Evolutionary conservation across 768 basidiomycete species (phyloP), one percentile per base, ranked within the genome.

Genomic region (Xerocomus spinulosus): DNA sequence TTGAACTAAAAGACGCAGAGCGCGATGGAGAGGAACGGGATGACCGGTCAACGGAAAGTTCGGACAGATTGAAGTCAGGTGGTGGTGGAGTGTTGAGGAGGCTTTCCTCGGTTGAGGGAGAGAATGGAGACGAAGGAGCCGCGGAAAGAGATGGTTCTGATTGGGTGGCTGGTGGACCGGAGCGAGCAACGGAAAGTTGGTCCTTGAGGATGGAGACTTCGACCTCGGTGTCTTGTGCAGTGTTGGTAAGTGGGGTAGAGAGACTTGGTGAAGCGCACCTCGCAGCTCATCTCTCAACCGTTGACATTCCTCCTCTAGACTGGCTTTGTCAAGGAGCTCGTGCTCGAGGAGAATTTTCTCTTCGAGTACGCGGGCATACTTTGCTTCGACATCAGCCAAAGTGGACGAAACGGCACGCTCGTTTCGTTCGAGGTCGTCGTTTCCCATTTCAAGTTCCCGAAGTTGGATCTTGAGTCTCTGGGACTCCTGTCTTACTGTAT

Each of bases 291-390:
- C 96, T 65, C 83, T 92, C 50, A 95, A 64, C 37, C 96, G 79
- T 67, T 98, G 96, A 39, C 76, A 79, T 59, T 94, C 87, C 66
- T 95, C 94, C 61, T 97, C 93, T 36, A 96, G 62, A 54, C 77
- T 83, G 4, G 92, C 90, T 66, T 95, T 96, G 67, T 87, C 86
- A 23, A 97, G 71, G 26, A 98, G 74, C 59, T 99, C 96, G 55
- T 98, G 92, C 67, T 99, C 96, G 30, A 98, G 77, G 23, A 99
- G 71, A 46, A 97, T 97, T 71, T 97, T 98, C 72, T 98, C 93
- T 68, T 99, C 96, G 28, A 98, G 73, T 1, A 87, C 87, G 44
- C 84, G 80, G 50, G 92, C 83, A 70, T 98, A 95, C 65, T 86
- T 92, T 56, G 80, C 73, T 70, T 96, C 93, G 58, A 91, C 74